These are phyloP conservation scores for Stereum hirsutum DNA, from an alignment of 1,284 basidiomycete species.

Conservation along the genomic window DNA sequence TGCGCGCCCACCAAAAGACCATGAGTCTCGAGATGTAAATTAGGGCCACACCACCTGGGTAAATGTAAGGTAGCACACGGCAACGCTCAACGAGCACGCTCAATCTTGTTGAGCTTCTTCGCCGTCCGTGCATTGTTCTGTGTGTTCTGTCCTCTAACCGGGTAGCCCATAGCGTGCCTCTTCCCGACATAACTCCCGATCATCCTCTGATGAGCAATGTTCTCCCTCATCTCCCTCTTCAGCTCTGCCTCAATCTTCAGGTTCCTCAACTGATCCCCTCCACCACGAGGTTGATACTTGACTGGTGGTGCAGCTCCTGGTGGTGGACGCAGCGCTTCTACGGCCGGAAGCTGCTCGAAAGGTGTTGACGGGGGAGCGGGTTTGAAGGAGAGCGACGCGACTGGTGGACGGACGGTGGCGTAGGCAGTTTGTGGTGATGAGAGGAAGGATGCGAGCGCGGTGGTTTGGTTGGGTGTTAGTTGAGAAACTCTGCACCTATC, in stretches of 20 bases:
- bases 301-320: slow-evolving; percentile 6
- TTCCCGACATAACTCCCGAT: slow-evolving; percentile 85
- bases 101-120: slow-evolving; percentile 72
- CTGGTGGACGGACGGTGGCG: slow-evolving; percentile 50
- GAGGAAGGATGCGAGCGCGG: slow-evolving; percentile 79
- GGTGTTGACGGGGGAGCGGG: slow-evolving; percentile 38
- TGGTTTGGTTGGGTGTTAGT: slow-evolving; percentile 74
- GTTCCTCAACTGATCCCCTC: slow-evolving; percentile 52
- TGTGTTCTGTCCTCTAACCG: slow-evolving; percentile 87
- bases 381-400: slow-evolving; percentile 44
- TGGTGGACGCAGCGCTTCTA: slow-evolving; percentile 18
- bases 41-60: too few species aligned
- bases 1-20: too few species aligned
- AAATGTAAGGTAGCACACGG: not conserved
- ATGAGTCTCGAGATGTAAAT: too few species aligned
- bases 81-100: slow-evolving; percentile 23
- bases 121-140: slow-evolving; percentile 82
- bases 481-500: slow-evolving; percentile 69
- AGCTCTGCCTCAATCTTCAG: slow-evolving; percentile 81
- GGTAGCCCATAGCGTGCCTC: slow-evolving; percentile 82
- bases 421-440: slow-evolving; percentile 72
- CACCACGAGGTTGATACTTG: slow-evolving; percentile 11
- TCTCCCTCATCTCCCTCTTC: slow-evolving; percentile 70
- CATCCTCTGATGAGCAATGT: slow-evolving; percentile 84
- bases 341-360: slow-evolving; percentile 27